phyloP scores from a whole-genome alignment of 345 rosid genomes.

The Gossypium stocksii region DNA sequence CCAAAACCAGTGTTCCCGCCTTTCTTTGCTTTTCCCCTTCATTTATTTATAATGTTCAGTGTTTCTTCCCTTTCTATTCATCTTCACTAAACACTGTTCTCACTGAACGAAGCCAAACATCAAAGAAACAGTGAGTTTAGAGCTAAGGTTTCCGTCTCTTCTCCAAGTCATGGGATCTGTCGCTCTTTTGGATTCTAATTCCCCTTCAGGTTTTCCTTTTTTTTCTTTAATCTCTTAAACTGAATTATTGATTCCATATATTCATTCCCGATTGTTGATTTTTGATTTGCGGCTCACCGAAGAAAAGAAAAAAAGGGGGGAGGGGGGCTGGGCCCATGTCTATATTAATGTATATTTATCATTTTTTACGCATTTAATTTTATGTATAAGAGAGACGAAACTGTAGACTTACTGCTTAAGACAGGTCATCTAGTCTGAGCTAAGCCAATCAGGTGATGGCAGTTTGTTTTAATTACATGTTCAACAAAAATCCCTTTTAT shows the following conservation, averaged over 20 bases:
- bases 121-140: neutral
- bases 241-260: neutral
- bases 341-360: neutral
- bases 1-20: conserved; percentile 2
- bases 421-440: neutral
- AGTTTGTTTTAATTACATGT: neutral
- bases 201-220: neutral
- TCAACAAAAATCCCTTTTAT: neutral
- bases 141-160: neutral
- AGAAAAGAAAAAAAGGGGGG: too few species aligned
- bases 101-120: neutral
- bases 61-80: neutral
- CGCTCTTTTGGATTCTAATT: conserved; percentile 9
- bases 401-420: neutral
- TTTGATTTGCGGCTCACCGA: neutral
- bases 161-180: conserved; percentile 8
- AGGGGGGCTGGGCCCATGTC: neutral
- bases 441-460: conserved; percentile 1
- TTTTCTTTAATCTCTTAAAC: too few species aligned
- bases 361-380: neutral
- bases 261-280: neutral
- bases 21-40: neutral
- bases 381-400: neutral
- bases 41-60: neutral
- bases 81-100: neutral